Evolutionary conservation across 495 filamentous ascomycete species (phyloP).

Genomic region (Usnea hakonensis): DNA sequence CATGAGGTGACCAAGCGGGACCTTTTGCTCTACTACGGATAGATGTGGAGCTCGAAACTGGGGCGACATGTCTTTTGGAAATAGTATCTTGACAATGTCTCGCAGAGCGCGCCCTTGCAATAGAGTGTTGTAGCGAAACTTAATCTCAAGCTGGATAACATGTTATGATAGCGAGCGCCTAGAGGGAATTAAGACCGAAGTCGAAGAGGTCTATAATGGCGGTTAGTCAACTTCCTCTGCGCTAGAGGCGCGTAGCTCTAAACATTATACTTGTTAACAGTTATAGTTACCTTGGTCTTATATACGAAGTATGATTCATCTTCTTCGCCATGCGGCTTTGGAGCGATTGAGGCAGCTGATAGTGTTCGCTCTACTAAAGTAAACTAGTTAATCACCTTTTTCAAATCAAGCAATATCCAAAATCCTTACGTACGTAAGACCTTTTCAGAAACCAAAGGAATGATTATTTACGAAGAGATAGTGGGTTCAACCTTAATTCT

Average conservation of each 20-base stretch:
- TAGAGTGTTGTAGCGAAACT: conserved; percentile 30
- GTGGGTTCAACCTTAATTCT: conserved; percentile 35
- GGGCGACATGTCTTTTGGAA: conserved; percentile 22
- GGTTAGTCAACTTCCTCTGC: conserved; percentile 23
- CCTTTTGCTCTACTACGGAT: not conserved
- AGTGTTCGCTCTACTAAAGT: conserved; percentile 2
- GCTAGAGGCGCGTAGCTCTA: conserved; percentile 12
- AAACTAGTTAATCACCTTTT: conserved; percentile 16
- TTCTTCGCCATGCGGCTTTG: not conserved
- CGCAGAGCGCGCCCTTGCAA: conserved; percentile 26
- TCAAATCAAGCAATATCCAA: no score
- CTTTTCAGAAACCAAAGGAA: no score
- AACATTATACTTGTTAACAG: not conserved
- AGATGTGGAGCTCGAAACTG: conserved; percentile 18
- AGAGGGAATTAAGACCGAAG: conserved; percentile 45
- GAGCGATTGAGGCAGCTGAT: not conserved
- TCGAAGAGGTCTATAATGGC: conserved; percentile 31
- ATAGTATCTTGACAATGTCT: conserved; percentile 17
- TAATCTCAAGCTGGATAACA: conserved; percentile 33
- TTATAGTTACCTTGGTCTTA: not conserved
- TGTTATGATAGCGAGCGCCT: conserved; percentile 36
- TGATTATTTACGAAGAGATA: no score
- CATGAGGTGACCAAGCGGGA: no score
- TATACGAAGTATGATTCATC: not conserved
- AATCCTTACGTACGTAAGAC: no score